Base-by-base conservation (phyloP, 352 stramenopile species). In the Pythium phragmiticola region DNA sequence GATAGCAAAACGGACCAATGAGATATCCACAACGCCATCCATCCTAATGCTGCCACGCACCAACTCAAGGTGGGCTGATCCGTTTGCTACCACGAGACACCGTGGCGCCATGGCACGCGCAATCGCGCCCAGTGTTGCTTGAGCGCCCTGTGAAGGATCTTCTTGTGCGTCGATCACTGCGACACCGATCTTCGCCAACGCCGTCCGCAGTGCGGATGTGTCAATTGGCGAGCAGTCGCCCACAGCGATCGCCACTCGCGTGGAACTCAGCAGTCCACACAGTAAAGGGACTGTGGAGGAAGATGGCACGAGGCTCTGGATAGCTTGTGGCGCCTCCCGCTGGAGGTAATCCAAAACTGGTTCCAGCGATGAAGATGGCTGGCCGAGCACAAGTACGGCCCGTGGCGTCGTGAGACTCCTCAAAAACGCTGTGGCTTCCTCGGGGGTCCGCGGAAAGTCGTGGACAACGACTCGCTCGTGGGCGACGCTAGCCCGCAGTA, bases 21-120 rank as follows among this genome's bases (percentile, higher is more conserved):
- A 21, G 21, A 21, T 21, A 21, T 21, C 21, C 0, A 21, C 21
- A 21, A 21, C 21, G 21, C 21, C 26, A 30, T 30, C 26, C 4
- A 30, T 30, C 26, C 26, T 5, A 3, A 30, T 5, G 4, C 26
- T 5, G 26, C 19, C 34, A 73, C 63, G 19, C 59, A 76, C 68
- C n/a, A 80, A 74, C 17, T 54, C 68, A 26, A 70, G n/a, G 34
- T 57, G 60, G 8, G 70, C 58, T 7, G 64, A 42, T 2, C 54
- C 61, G 37, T 68, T 66, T 7, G n/a, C 7, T 5, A 88, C 17
- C 0, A 88, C 60, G 13, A 88, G 54, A 45, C 73, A 82, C n/a
- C 62, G 62, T 37, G 62, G 50, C 14, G 42, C 46, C 6, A 21
- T 14, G 41, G 46, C 43, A 4, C 37, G 17, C 7, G 49, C 30